A percentile compares a stretch with the other conserved stretches of the same genome.
Evolutionary conservation across 2,329 filamentous ascomycete species (phyloP).

Genomic region (Nakataea oryzae): DNA sequence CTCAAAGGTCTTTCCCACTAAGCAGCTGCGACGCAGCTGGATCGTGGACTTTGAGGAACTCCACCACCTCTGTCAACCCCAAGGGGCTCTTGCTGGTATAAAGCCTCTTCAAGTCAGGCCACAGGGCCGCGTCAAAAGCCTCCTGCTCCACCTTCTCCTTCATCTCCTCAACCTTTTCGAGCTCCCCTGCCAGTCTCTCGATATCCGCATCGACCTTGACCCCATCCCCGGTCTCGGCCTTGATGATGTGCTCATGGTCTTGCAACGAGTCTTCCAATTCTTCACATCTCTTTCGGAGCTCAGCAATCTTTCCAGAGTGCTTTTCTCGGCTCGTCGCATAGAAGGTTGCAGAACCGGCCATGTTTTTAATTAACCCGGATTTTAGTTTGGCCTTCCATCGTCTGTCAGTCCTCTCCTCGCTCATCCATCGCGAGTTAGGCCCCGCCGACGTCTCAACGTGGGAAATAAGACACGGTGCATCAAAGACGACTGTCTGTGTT

Average conservation of each 20-base stretch:
- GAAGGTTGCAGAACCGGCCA: background rate
- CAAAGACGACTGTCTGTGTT: background rate
- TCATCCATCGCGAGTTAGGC: background rate
- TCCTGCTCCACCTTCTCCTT: background rate
- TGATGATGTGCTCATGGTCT: background rate
- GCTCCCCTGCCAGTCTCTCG: background rate
- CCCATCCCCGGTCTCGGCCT: background rate
- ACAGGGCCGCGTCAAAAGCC: background rate
- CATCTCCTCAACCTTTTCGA: background rate
- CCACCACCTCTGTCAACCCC: background rate
- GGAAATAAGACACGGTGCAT: background rate
- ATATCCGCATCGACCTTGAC: background rate
- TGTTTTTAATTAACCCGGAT: background rate
- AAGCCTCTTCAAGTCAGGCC: background rate
- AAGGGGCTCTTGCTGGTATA: background rate
- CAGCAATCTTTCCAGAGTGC: background rate
- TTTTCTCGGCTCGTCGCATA: background rate
- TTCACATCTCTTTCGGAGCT: background rate
- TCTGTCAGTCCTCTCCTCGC: background rate
- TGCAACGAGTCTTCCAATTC: background rate
- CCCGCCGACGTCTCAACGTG: background rate
- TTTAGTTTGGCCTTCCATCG: background rate
- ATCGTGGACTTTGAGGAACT: background rate
- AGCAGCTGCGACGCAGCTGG: background rate
- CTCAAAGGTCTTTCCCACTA: background rate